These are phyloP conservation scores for Gomphus bonarii DNA, from an alignment of 1,284 basidiomycete genomes.

Conservation along the genomic window DNA sequence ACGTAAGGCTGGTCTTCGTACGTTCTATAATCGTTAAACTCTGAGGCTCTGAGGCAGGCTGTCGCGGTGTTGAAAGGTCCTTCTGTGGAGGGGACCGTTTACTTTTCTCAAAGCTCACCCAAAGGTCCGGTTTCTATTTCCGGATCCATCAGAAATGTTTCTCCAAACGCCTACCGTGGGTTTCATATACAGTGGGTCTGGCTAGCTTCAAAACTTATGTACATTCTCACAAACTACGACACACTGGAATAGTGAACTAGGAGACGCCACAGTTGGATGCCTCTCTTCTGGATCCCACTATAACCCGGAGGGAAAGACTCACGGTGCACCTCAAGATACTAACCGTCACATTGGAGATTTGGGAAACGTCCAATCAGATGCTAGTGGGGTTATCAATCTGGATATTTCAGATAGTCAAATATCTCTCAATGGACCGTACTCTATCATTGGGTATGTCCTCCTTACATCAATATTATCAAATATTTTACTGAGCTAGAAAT, in stretches of 20 bases:
- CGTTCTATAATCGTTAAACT: background rate
- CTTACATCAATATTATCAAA: background rate
- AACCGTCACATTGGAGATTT: constrained; percentile 71
- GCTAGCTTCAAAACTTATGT: background rate
- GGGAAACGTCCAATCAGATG: constrained; percentile 62
- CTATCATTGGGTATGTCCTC: constrained; percentile 52
- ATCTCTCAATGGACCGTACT: constrained; percentile 58
- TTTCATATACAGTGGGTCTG: constrained; percentile 32
- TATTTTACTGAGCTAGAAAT: constrained; percentile 1
- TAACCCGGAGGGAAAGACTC: constrained; percentile 58
- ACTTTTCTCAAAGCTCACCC: constrained; percentile 29
- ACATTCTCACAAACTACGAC: background rate
- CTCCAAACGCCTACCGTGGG: constrained; percentile 30
- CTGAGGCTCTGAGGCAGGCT: background rate
- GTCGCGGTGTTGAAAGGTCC: constrained; percentile 14
- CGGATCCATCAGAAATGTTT: constrained; percentile 31
- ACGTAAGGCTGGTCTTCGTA: background rate
- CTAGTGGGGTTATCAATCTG: constrained; percentile 46
- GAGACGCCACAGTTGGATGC: constrained; percentile 62
- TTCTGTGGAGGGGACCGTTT: constrained; percentile 29
- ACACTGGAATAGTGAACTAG: constrained; percentile 41
- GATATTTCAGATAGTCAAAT: constrained; percentile 51
- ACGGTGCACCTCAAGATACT: constrained; percentile 50
- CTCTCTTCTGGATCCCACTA: constrained; percentile 65
- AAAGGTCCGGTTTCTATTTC: constrained; percentile 30